Percentiles rank a stretch among this genome's conserved stretches.
Evolutionary conservation across 176 grass and related monocot species (phyloP).

Genomic region (Aegilops sharonensis): DNA sequence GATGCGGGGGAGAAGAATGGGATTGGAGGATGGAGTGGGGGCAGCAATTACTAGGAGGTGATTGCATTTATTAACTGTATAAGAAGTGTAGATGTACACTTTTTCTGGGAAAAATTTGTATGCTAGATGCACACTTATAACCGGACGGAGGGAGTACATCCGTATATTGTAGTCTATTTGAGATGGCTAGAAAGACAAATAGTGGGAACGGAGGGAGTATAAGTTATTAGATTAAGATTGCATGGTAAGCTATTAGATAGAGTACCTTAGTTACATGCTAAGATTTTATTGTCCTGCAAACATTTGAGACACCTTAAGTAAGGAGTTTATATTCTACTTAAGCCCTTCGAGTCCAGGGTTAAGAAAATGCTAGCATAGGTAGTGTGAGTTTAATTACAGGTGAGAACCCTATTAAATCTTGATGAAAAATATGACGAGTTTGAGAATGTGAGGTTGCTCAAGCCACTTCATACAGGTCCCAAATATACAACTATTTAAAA

Average conservation of each 20-base stretch:
- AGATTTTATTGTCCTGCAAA: conserved; percentile 1
- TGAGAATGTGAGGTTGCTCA: not conserved
- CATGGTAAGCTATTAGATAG: not conserved
- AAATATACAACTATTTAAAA: not conserved
- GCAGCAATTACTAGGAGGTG: no score
- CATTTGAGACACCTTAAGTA: not conserved
- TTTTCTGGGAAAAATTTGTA: no score
- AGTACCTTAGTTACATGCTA: conserved; percentile 12
- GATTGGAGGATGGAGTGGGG: no score
- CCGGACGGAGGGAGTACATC: no score
- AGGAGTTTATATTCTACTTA: not conserved
- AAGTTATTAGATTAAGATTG: not conserved
- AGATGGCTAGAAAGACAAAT: no score
- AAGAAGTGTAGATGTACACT: no score
- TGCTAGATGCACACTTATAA: no score
- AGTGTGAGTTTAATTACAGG: conserved; percentile 1
- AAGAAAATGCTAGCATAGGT: not conserved
- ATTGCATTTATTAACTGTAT: no score
- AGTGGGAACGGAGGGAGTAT: no score
- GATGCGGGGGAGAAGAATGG: no score
- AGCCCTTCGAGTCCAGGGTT: not conserved
- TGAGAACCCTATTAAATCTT: not conserved
- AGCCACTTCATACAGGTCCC: not conserved
- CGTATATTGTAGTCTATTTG: no score
- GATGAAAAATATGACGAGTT: not conserved